Evolutionary conservation across 2,329 filamentous ascomycete species (phyloP), one percentile per base, ranked within the genome.

Genomic region (Berkeleyomyces rouxiae): DNA sequence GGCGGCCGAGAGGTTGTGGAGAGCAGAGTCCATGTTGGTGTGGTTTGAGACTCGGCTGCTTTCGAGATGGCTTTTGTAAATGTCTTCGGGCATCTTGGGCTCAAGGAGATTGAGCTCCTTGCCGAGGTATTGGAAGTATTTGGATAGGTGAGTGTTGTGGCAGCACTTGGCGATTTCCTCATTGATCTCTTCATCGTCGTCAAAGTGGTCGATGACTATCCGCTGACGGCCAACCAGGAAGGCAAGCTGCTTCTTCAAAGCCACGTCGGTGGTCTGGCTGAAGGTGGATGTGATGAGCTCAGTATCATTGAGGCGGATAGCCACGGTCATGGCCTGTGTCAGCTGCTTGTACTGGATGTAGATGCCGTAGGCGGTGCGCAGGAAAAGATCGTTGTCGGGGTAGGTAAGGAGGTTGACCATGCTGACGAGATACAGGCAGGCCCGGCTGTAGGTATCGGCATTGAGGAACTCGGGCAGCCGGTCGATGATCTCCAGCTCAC

Each of bases 1-100:
- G 3, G 87, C 90, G 61, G 92, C 93, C 3, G 93, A 91, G 65
- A 99, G 80, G 70, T 99, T 99, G 77, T 99, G 92, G 69, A 90
- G 83, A 39, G 92, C 91, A 7, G 93, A 99, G 72, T 99, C 93
- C 57, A 95, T 83, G 71, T 96, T 96, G 9, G 92, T 96, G 75
- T 96, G 82, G 43, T 90, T 91, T 33, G 90, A 89, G 61, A 95
- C 93, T 66, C 95, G 84, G 69, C 86, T 95, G 76, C 88, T 97
- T 75, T 99, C 93, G 4, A 99, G 82, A 74, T 99, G 93, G 71
- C 90, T 96, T 79, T 99, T 99, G 82, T 99, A 99, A 69, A 99
- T 99, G 70, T 99, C 95, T 72, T 99, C 93, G 0, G 92, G 95
- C 51, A 89, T 88, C 78, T 96, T 97, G 43, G 93, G 93, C 66